Evolutionary conservation across 257 asterid genomes (phyloP), one percentile per base, ranked within the genome.

Genomic region (Solanum pinnatisectum): DNA sequence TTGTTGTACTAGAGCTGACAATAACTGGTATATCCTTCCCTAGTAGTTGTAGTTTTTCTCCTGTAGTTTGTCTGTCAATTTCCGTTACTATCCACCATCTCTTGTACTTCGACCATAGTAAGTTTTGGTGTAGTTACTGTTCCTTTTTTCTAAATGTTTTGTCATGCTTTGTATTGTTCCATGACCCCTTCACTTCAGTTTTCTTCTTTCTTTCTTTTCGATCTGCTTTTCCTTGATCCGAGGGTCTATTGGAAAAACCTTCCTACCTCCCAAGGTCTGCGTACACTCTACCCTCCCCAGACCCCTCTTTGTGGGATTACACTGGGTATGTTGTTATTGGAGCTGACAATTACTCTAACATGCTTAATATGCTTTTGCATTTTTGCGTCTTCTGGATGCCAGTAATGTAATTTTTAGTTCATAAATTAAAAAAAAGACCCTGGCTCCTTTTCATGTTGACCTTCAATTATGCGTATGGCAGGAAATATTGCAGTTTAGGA

Each of bases 401-500:
- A 70, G 76, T 70, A 70, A 70, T 70, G 76, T 30, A 27, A 70
- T 30, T 30, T 68, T 70, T 30, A 14, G 39, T 70, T 30, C 22
- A 14, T 68, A 7, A 68, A 67, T 1, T 5, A 5, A 68, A 68
- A 67, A 67, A 68, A 68, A 27, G 74, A 68, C 37, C 84, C 39
- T 39, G 22, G 35, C 18, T 86, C 5, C 30, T 44, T 70, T 44
- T 30, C 71, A 6, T 78, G 18, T 73, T 81, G 32, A 77, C 44
- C 88, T 87, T 77, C 46, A 5, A 65, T 84, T 82, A 56, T 79
- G 44, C 11, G 37, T 88, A 77, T 90, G 78, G 91, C 98, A 94
- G 98, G 95, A 87, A 84, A 88, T 68, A 77, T 30, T 89, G 86
- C 86, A 87, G 44, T 46, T 87, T 37, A 89, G 91, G 73, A 84